Percentiles rank a stretch among this genome's conserved stretches.
phyloP scores from a whole-genome alignment of 1,284 basidiomycete genomes.

The Melampsora americana region DNA sequence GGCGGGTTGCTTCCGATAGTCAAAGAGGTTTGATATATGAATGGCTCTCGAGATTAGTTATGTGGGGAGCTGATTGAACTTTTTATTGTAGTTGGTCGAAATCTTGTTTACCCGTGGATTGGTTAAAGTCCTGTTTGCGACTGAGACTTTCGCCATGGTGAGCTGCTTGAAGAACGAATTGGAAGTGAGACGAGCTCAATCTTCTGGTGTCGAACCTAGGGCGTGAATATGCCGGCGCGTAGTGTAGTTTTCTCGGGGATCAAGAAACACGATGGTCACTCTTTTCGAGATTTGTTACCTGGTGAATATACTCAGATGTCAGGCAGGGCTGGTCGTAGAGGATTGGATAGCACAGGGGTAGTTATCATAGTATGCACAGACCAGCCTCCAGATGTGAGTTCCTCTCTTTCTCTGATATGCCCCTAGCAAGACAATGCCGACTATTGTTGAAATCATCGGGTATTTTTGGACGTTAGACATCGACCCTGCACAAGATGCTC shows the following conservation, averaged over 20 bases:
- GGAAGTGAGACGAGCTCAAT: neutral
- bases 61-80: neutral
- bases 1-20: constrained; percentile 94
- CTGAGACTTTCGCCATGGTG: constrained; percentile 99
- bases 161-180: constrained; percentile 46
- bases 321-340: constrained; percentile 91
- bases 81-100: constrained; percentile 72
- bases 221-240: constrained; percentile 98
- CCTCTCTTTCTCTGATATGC: neutral
- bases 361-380: constrained; percentile 83
- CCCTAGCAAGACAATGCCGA: neutral
- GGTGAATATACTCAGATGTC: constrained; percentile 85
- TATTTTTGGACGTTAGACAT: constrained; percentile 60
- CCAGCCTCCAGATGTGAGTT: constrained; percentile 74
- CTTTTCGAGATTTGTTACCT: constrained; percentile 69
- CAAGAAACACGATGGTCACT: constrained; percentile 90
- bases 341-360: constrained; percentile 89
- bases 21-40: constrained; percentile 70
- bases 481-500: constrained; percentile 79
- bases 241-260: constrained; percentile 94
- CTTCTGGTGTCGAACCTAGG: constrained; percentile 59
- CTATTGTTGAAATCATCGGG: neutral
- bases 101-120: constrained; percentile 91
- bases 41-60: neutral
- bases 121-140: constrained; percentile 96